Evolutionary conservation across 495 filamentous ascomycete species (phyloP), one percentile per base, ranked within the genome.

Genomic region (Entonaema liquescens): DNA sequence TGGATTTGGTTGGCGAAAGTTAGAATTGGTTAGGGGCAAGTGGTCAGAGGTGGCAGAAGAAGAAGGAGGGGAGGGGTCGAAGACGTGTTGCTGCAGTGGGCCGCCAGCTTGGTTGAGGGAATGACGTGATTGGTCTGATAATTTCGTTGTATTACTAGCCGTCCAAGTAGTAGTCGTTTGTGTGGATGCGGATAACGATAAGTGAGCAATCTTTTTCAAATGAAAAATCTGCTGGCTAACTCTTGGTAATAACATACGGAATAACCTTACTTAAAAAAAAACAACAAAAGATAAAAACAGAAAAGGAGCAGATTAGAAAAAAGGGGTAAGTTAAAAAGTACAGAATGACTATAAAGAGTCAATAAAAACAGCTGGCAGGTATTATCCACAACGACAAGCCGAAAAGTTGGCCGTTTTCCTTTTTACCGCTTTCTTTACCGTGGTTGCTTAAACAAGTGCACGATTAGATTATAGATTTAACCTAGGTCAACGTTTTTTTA

Each of bases 61-160:
- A 40, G 76, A 77, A 73, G 77, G 77, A 78, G 79, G 77, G 81
- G 77, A 81, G 78, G 76, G 77, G 80, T 68, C 72, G 67, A 42
- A 44, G 65, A 56, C 58, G 55, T 63, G 71, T 60, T 68, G 38
- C 47, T 66, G 60, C 56, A 42, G 54, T 60, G 67, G 62, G 52
- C 71, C 71, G 71, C 71, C 71, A 74, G 67, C 62, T 74, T 67
- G 71, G 56, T 35, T 11, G 59, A 56, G 0, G 54, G 25, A 17
- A 47, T 64, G 63, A 67, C 62, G 67, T 74, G 71, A 70, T 74
- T 74, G 63, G 61, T 6, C 61, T 64, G 64, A 72, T 58, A 50
- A 62, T 54, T 70, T 15, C 49, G 65, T 52, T 59, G 70, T 63
- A 66, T 65, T 62, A 63, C 71, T 70, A 70, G 52, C 28, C 59